These are phyloP conservation scores for Rhododendron henanense DNA, from an alignment of 148 eudicot species.

Conservation along the genomic window DNA sequence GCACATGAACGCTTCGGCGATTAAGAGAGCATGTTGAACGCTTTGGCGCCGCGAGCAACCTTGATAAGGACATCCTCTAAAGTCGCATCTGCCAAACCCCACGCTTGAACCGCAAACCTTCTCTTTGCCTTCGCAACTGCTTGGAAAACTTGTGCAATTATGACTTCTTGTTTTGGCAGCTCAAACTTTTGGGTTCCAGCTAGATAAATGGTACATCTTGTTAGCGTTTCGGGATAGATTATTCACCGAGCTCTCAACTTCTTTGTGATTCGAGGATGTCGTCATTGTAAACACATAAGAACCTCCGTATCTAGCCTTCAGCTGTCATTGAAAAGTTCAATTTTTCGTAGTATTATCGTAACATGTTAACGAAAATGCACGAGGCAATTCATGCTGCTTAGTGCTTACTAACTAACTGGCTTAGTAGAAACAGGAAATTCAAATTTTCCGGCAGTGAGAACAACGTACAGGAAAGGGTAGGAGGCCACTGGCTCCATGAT, in stretches of 20 bases:
- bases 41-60: too few relatives aligned
- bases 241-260: constrained; percentile 52
- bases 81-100: too few relatives aligned
- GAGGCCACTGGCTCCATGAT: not conserved
- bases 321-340: constrained; percentile 22
- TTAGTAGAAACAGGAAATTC: too few relatives aligned
- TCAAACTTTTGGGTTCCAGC: too few relatives aligned
- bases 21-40: too few relatives aligned
- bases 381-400: not conserved
- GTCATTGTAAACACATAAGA: constrained; percentile 61
- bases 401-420: not conserved
- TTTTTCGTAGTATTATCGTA: not conserved
- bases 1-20: too few relatives aligned
- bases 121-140: too few relatives aligned
- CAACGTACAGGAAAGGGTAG: not conserved
- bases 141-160: too few relatives aligned
- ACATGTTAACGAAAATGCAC: not conserved
- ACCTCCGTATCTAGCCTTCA: constrained; percentile 55
- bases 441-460: not conserved
- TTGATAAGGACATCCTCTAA: too few relatives aligned
- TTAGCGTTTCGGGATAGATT: constrained; percentile 24
- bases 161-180: too few relatives aligned
- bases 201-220: too few relatives aligned
- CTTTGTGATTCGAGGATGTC: constrained; percentile 29
- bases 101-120: too few relatives aligned